Base-by-base conservation (phyloP, 768 basidiomycete species). In the Suillus variegatus region DNA sequence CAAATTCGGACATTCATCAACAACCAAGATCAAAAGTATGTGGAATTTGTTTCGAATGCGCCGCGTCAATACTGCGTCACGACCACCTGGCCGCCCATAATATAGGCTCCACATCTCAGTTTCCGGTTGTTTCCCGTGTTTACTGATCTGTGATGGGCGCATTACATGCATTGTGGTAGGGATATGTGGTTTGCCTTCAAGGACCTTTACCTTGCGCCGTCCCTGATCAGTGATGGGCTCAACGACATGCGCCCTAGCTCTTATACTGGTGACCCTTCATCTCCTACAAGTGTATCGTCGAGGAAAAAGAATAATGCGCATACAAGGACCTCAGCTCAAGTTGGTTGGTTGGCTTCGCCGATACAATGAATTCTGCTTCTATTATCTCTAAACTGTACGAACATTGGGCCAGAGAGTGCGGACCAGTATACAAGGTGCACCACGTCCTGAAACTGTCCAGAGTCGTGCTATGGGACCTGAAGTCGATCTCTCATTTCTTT, bases 401-500 rank as follows among this genome's bases (percentile, higher is more conserved):
- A 56, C 47, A 71, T 2, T 86, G 85, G 86, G 74, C 75, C 4
- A 67, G 64, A 7, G 67, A 80, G 55, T 84, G 84, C 58, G 85
- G 85, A 2, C 66, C 79, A 1, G 82, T 80, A 0, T 86, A 72
- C 69, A 61, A 69, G 14, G 66, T 84, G 10, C 81, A 82, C 1
- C 72, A 70, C 16, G 68, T 70, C 0, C 64, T 83, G 8, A 81
- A 81, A 1, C 70, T 76, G 1, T 71, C 66, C 9, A 67, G 71
- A 8, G 64, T 84, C 25, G 66, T 82, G 2, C 68, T 84, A 13
- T 74, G 76, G 61, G 83, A 84, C 63, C 79, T 80, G 2, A 84
- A 81, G 69, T 83, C 85, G 1, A 74, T 82, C 41, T 73, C 78
- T 1, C 82, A 86, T 68, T 82, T 85, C 63, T 84, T 81, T 66